A percentile compares a stretch with the other conserved stretches of the same genome.
Conservation (phyloP, 78 protist genomes). For the Dictyostelium capitatum region DNA sequence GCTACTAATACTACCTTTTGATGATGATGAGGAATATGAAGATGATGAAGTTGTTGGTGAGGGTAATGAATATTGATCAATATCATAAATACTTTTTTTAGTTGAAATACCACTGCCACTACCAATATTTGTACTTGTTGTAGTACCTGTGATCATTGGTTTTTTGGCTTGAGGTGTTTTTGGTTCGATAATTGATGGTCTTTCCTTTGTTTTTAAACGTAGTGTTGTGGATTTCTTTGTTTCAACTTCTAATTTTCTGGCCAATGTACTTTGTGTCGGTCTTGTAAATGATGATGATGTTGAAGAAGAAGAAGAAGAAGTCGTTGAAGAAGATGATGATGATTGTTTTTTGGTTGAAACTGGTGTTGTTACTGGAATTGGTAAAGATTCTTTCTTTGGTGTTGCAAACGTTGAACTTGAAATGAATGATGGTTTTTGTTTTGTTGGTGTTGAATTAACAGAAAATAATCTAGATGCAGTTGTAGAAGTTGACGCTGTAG, state of each 20-base stretch:
- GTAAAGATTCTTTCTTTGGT: neutral
- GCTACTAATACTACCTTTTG: constrained; percentile 1
- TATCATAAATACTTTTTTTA: neutral
- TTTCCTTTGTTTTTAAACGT: constrained; percentile 4
- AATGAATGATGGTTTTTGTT: neutral
- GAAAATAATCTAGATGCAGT: neutral
- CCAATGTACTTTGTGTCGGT: constrained; percentile 55
- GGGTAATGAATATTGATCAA: neutral
- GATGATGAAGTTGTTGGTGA: neutral
- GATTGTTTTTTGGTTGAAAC: neutral
- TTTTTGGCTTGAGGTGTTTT: constrained; percentile 29
- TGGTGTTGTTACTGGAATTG: neutral
- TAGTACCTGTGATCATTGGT: neutral
- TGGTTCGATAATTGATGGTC: constrained; percentile 29
- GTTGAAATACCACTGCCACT: neutral
- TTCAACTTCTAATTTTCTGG: constrained; percentile 17
- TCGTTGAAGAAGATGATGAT: neutral
- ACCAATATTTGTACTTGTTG: neutral
- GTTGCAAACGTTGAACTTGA: neutral
- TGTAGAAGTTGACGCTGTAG: neutral
- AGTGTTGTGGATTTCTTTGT: constrained; percentile 18
- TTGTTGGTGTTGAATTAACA: neutral
- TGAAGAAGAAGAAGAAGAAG: neutral
- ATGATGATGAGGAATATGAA: neutral
- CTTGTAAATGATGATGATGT: constrained; percentile 10